A percentile compares a stretch with the other conserved stretches of the same genome.
Evolutionary conservation across 257 asterid species (phyloP).

Genomic region (Capsicum rhomboideum): DNA sequence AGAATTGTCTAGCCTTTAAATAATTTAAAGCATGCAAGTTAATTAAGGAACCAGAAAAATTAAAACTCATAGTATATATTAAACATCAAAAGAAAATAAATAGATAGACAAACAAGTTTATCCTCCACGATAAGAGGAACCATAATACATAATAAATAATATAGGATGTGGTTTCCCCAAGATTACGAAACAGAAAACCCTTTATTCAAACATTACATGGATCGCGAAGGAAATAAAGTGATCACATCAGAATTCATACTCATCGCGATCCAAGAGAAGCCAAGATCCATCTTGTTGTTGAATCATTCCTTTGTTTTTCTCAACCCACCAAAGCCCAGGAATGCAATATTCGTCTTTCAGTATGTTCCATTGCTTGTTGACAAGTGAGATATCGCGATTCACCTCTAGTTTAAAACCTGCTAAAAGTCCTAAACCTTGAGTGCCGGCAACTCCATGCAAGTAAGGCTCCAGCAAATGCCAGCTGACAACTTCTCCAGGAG

Average conservation of each 20-base stretch:
- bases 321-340: slow-evolving; percentile 56
- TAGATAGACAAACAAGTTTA: neutral
- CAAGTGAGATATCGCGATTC: slow-evolving; percentile 41
- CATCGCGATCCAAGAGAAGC: slow-evolving; percentile 50
- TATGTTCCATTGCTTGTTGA: slow-evolving; percentile 43
- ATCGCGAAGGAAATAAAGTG: neutral
- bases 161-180: no score
- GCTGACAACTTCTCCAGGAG: slow-evolving; percentile 26
- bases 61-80: neutral
- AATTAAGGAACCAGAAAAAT: no score
- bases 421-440: slow-evolving; percentile 26
- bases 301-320: slow-evolving; percentile 67
- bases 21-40: no score
- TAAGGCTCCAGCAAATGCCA: slow-evolving; percentile 63
- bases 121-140: neutral
- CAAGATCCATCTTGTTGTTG: slow-evolving; percentile 72
- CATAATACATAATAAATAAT: neutral
- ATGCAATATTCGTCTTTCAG: slow-evolving; percentile 46
- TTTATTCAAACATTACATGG: neutral
- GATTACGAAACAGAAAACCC: neutral
- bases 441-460: slow-evolving; percentile 83
- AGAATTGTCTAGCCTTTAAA: no score
- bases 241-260: neutral
- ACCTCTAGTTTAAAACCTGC: slow-evolving; percentile 34
- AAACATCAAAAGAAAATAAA: neutral